Evolutionary conservation across 2,329 filamentous ascomycete genomes (phyloP).

Genomic region (Neonectria punicea): DNA sequence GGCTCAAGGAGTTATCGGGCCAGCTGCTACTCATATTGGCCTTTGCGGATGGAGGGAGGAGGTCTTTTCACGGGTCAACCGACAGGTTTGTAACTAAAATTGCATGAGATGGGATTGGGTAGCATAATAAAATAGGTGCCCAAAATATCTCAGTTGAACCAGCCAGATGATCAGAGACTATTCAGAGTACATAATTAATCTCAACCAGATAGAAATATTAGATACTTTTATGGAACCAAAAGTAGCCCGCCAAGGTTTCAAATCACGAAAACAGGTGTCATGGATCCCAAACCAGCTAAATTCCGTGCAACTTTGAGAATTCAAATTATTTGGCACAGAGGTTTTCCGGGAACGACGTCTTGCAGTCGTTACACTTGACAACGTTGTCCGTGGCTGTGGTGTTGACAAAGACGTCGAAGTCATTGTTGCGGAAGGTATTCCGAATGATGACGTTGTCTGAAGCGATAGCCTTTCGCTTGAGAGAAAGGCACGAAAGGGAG

Average conservation of each 20-base stretch:
- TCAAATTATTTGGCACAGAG: not conserved
- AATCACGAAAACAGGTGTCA: too few relatives aligned
- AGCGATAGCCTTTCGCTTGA: slow-evolving; percentile 28
- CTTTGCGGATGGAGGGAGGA: not conserved
- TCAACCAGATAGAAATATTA: too few relatives aligned
- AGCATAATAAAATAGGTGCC: too few relatives aligned
- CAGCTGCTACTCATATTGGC: not conserved
- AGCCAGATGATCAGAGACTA: too few relatives aligned
- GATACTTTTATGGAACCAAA: too few relatives aligned
- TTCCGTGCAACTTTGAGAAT: too few relatives aligned
- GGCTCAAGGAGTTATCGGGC: not conserved
- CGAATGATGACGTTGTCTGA: slow-evolving; percentile 41
- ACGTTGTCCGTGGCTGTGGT: slow-evolving; percentile 21
- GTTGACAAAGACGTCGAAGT: slow-evolving; percentile 38
- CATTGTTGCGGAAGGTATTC: slow-evolving; percentile 46
- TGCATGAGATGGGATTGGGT: not conserved
- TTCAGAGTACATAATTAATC: too few relatives aligned
- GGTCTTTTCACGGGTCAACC: not conserved
- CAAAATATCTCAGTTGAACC: too few relatives aligned
- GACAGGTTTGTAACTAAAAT: not conserved
- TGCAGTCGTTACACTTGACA: not conserved
- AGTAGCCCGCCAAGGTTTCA: too few relatives aligned
- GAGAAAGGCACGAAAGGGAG: slow-evolving; percentile 30
- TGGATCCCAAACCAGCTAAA: too few relatives aligned
- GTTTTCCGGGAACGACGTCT: not conserved